Conservation (phyloP, 2,329 filamentous ascomycete genomes). For the Setomelanomma holmii region DNA sequence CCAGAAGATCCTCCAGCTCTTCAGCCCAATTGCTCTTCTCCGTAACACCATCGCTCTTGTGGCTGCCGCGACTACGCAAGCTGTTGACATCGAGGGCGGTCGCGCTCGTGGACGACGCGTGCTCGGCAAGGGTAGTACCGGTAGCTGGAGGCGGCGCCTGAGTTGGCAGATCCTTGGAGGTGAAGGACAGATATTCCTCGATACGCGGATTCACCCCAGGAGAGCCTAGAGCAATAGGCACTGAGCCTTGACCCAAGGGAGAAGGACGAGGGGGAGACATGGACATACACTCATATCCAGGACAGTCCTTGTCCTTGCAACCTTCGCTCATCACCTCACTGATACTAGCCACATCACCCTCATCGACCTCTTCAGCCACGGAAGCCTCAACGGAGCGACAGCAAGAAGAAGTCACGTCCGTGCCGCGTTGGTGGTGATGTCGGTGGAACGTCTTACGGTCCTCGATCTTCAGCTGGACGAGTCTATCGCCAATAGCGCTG, state of each 20-base stretch:
- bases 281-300: constrained; percentile 18
- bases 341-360: constrained; percentile 20
- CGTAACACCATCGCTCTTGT: constrained; percentile 35
- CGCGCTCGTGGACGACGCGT: constrained; percentile 11
- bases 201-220: constrained; percentile 35
- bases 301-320: constrained; percentile 13
- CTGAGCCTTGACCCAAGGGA: constrained; percentile 16
- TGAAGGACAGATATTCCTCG: constrained; percentile 38
- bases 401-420: constrained; percentile 29
- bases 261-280: constrained; percentile 3
- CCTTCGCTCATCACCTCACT: constrained; percentile 26
- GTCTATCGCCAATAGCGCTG: constrained; percentile 85
- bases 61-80: constrained; percentile 13
- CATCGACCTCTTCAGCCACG: constrained; percentile 21
- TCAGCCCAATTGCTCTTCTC: constrained; percentile 46
- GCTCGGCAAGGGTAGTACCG: constrained; percentile 21
- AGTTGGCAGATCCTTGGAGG: constrained; percentile 33
- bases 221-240: constrained; percentile 37
- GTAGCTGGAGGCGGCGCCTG: constrained; percentile 21
- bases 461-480: constrained; percentile 67
- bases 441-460: constrained; percentile 14
- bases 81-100: constrained; percentile 14
- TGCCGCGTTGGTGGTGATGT: constrained; percentile 10
- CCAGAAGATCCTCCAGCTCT: constrained; percentile 36
- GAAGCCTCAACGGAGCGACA: constrained; percentile 26